Evolutionary conservation across 2,329 filamentous ascomycete species (phyloP).

Genomic region (Mariannaea elegans): DNA sequence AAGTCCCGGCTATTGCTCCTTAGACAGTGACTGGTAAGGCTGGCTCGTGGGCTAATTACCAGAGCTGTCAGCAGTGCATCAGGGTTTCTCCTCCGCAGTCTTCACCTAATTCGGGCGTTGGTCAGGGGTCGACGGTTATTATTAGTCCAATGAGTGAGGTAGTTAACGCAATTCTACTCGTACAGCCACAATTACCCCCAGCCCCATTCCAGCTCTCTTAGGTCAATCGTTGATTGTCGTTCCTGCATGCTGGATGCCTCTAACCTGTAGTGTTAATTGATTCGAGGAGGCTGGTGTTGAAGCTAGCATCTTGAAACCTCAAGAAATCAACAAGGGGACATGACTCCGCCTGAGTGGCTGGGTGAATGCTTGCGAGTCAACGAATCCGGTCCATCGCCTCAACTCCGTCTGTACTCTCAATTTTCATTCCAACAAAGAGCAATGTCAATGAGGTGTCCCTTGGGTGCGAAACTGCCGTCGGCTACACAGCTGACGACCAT

Average conservation of each 20-base stretch:
- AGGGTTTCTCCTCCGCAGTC: not conserved
- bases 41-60: conserved; percentile 5
- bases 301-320: not conserved
- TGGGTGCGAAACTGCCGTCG: no score
- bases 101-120: no score
- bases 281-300: conserved; percentile 11
- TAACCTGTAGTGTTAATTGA: no score
- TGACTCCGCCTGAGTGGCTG: conserved; percentile 2
- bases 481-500: no score
- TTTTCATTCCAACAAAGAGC: no score
- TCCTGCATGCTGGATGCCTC: no score
- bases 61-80: not conserved
- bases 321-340: not conserved
- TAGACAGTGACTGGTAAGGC: conserved; percentile 2
- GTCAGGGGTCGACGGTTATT: conserved; percentile 1
- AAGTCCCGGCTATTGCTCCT: not conserved
- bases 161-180: conserved; percentile 3
- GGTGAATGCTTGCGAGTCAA: conserved; percentile 5
- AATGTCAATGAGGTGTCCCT: no score
- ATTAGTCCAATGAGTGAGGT: conserved; percentile 9
- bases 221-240: not conserved
- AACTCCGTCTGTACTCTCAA: not conserved
- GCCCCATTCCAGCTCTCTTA: conserved; percentile 15
- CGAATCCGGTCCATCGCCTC: not conserved
- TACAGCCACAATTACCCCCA: conserved; percentile 7